Conservation (phyloP, 306 rosid genomes). For the Cucumis cinereus region DNA sequence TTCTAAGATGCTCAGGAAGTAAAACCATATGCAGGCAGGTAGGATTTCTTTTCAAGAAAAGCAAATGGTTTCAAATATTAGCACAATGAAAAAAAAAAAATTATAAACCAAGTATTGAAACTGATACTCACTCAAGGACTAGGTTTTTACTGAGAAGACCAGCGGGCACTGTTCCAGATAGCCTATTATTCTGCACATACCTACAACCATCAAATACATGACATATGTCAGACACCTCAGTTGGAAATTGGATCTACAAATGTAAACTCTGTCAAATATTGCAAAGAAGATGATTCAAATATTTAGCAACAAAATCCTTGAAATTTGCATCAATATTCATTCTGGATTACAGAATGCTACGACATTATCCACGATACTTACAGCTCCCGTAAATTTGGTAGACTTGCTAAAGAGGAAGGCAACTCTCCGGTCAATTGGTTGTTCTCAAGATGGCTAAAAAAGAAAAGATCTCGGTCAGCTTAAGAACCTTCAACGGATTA, state of each 20-base stretch:
- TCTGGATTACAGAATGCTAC: neutral
- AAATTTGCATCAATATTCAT: neutral
- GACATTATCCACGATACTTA: constrained; percentile 28
- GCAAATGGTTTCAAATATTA: neutral
- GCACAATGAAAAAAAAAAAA: neutral
- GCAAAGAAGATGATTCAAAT: neutral
- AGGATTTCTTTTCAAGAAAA: neutral
- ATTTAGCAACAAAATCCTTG: neutral
- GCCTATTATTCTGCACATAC: constrained; percentile 69
- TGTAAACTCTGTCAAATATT: neutral
- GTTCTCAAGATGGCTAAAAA: constrained; percentile 79
- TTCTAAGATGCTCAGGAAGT: neutral
- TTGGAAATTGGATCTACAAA: neutral
- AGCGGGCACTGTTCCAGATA: constrained; percentile 67
- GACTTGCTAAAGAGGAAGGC: constrained; percentile 49
- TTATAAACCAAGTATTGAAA: neutral
- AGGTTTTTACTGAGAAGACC: constrained; percentile 45
- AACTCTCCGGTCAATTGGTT: constrained; percentile 66
- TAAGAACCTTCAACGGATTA: constrained; percentile 4
- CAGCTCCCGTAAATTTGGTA: constrained; percentile 79
- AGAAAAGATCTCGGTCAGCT: constrained; percentile 26
- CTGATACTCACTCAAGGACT: constrained; percentile 45
- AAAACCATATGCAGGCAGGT: neutral
- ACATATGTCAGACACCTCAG: neutral
- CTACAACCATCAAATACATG: constrained; percentile 35